phyloP scores from a whole-genome alignment of 2,329 filamentous ascomycete genomes.

The Monilinia vaccinii-corymbosi region DNA sequence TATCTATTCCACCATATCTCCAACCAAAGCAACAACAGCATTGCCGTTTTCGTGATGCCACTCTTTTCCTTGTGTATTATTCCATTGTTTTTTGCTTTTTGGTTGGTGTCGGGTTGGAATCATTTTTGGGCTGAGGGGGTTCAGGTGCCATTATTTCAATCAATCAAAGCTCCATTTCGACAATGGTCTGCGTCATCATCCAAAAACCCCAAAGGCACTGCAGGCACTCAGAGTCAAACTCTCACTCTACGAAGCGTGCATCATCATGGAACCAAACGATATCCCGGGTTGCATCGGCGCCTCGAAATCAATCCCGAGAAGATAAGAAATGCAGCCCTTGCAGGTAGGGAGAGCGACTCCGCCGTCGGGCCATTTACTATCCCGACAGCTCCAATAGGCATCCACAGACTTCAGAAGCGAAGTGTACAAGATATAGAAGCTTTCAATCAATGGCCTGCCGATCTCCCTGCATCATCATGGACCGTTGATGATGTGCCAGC shows the following conservation, averaged over 20 bases:
- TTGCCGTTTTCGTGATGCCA: slow-evolving; percentile 7
- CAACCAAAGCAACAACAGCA: slow-evolving; percentile 1
- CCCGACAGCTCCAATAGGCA: slow-evolving; percentile 2
- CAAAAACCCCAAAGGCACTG: not conserved
- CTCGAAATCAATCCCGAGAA: slow-evolving; percentile 6
- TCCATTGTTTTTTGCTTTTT: not conserved
- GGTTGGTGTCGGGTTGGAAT: slow-evolving; percentile 4
- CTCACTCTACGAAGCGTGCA: slow-evolving; percentile 9
- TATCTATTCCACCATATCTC: not conserved
- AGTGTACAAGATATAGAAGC: slow-evolving; percentile 8
- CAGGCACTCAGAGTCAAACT: not conserved
- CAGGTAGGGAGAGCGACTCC: not conserved
- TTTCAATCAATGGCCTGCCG: not conserved
- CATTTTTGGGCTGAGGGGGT: not conserved
- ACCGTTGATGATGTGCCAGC: slow-evolving; percentile 41
- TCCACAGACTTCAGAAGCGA: slow-evolving; percentile 5
- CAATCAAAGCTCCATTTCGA: not conserved
- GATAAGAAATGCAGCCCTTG: not conserved
- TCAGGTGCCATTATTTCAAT: slow-evolving; percentile 2
- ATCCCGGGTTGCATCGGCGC: slow-evolving; percentile 7
- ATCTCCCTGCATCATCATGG: slow-evolving; percentile 6
- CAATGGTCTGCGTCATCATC: slow-evolving; percentile 1
- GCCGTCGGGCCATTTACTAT: slow-evolving; percentile 6
- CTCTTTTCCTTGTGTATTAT: slow-evolving; percentile 2
- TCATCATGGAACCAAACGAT: slow-evolving; percentile 6